Evolutionary conservation across 78 protist genomes (phyloP), one percentile per base, ranked within the genome.

Genomic region (Pigoraptor vietnamica): DNA sequence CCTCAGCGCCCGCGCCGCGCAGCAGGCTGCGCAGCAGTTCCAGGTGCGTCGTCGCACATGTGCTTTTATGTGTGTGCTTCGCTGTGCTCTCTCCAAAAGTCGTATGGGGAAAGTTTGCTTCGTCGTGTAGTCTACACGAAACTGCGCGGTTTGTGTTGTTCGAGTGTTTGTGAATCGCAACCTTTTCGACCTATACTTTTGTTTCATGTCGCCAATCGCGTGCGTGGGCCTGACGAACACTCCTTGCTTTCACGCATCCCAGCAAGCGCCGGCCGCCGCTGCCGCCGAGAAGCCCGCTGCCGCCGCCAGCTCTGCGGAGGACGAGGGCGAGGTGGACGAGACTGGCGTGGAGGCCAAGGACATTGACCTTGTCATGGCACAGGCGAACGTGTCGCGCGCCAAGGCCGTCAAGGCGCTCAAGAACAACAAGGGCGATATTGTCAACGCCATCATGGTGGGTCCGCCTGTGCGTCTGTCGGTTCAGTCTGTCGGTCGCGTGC

Each of bases 361-460:
- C 87, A 97, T 98, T 89, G 96, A 96, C 88, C 82, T 96, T 39
- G 97, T 98, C 84, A 96, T 97, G 97, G 86, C 82, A 37, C 98
- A 98, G 94, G 38, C 81, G 2, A 87, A 67, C 38, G 98, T 94
- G 34, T 37, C 95, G 33, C 93, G 97, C 37, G 95, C 94, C 32
- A 92, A 93, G 93, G 99, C 98, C 33, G 96, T 97, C 55, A 91
- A 90, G 90, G 98, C 98, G 9, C 95, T 98, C 89, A 92, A 92
- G 93, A 91, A 92, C 87, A 92, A 39, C 94, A 93, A 97, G 36
- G 96, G 96, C 83, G 99, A 98, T 81, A 94, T 98, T 89, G 99
- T 98, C 94, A 84, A 97, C 89, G 97, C 99, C n/a, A 97, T 98
- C 89, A 87, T 98, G 95, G 67, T 48, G 67, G 29, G 67, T 48